Conservation (phyloP, 805 yeast species). For the Metschnikowia rubicola region DNA sequence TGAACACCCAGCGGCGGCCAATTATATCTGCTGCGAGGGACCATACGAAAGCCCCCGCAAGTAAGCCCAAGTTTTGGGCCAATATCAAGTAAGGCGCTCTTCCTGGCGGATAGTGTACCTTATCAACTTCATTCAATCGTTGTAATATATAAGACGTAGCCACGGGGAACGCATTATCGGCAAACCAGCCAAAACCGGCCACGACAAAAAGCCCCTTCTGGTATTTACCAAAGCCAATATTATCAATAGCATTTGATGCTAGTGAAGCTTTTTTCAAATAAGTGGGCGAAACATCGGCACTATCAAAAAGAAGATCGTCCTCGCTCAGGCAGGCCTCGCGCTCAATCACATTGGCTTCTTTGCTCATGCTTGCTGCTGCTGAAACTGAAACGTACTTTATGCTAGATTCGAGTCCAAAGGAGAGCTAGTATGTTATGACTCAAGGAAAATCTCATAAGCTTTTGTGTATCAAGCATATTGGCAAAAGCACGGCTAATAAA, state of each 20-base stretch:
- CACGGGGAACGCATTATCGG: slow-evolving; percentile 41
- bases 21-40: slow-evolving; percentile 22
- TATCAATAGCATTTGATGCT: slow-evolving; percentile 41
- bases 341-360: background rate
- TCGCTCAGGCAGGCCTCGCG: background rate
- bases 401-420: too few species aligned
- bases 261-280: slow-evolving; percentile 21
- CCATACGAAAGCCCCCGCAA: slow-evolving; percentile 26
- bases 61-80: slow-evolving; percentile 29
- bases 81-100: slow-evolving; percentile 38
- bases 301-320: slow-evolving; percentile 9
- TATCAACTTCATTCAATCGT: slow-evolving; percentile 30
- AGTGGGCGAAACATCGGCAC: slow-evolving; percentile 10
- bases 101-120: slow-evolving; percentile 33
- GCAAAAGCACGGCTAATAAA: too few species aligned
- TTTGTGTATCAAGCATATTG: too few species aligned
- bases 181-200: slow-evolving; percentile 32
- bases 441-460: too few species aligned
- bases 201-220: slow-evolving; percentile 24
- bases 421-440: too few species aligned
- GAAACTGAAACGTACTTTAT: too few species aligned
- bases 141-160: slow-evolving; percentile 33
- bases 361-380: too few species aligned
- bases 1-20: slow-evolving; percentile 28
- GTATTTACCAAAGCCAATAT: slow-evolving; percentile 33